phyloP scores from a whole-genome alignment of 768 basidiomycete genomes.

The Dendrothele bispora region DNA sequence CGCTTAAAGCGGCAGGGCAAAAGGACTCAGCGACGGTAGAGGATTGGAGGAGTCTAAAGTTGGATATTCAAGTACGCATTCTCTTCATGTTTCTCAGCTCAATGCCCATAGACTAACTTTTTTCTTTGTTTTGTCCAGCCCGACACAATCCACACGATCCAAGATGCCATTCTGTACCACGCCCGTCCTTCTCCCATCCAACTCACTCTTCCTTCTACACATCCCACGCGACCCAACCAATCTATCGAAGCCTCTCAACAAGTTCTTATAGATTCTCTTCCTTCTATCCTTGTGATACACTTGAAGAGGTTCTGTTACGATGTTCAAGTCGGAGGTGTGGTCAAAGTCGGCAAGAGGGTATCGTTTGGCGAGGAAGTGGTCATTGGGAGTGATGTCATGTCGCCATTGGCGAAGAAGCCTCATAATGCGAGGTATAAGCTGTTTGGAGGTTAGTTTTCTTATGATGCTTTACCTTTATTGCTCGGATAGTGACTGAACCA shows the following conservation, averaged over 20 bases:
- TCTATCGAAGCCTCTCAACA: constrained; percentile 68
- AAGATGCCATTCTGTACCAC: constrained; percentile 79
- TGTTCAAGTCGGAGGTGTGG: constrained; percentile 67
- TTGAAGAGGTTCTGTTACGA: constrained; percentile 93
- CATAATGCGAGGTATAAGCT: constrained; percentile 68
- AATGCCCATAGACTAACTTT: background rate
- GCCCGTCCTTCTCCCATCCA: constrained; percentile 81
- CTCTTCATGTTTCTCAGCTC: constrained; percentile 3
- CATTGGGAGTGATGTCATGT: constrained; percentile 70
- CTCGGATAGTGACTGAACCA: background rate
- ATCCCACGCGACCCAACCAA: constrained; percentile 50
- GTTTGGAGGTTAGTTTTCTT: constrained; percentile 65
- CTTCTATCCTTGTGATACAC: constrained; percentile 83
- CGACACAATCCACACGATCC: constrained; percentile 72
- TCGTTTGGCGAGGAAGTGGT: constrained; percentile 77
- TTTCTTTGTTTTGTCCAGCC: constrained; percentile 41
- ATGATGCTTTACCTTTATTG: background rate
- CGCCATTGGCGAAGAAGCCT: constrained; percentile 45
- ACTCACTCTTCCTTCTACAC: constrained; percentile 42
- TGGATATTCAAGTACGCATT: constrained; percentile 82
- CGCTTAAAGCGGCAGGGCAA: constrained; percentile 76
- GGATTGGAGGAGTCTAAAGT: constrained; percentile 84
- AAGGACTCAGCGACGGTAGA: constrained; percentile 88
- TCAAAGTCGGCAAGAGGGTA: constrained; percentile 85
- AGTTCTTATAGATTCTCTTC: constrained; percentile 75